Evolutionary conservation across 345 rosid species (phyloP).

Genomic region (Salix viminalis): DNA sequence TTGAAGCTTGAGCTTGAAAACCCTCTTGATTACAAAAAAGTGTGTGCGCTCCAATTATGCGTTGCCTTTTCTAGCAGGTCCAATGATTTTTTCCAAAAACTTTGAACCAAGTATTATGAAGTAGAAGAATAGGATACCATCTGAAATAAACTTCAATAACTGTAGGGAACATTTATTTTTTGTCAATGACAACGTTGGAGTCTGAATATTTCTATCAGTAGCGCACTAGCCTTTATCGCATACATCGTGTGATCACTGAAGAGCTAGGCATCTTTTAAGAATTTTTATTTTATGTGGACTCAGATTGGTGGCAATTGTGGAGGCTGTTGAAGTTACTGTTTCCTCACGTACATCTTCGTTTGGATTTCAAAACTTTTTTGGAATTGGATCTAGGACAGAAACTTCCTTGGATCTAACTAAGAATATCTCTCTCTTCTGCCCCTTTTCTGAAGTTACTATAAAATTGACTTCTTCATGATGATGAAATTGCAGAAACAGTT

Average conservation of each 20-base stretch:
- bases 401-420: neutral
- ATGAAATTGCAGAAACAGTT: conserved; percentile 22
- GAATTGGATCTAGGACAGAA: neutral
- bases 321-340: neutral
- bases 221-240: neutral
- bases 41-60: neutral
- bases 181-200: neutral
- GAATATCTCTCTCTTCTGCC: neutral
- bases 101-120: neutral
- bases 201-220: neutral
- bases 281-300: neutral
- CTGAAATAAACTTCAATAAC: too few species aligned
- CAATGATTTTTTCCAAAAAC: neutral
- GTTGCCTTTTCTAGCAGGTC: neutral
- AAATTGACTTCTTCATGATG: neutral
- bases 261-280: neutral
- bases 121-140: neutral
- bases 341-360: too few species aligned
- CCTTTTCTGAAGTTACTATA: neutral
- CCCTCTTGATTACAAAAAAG: neutral
- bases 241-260: neutral
- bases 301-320: neutral
- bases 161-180: neutral
- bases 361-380: too few species aligned
- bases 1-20: neutral